phyloP scores from a whole-genome alignment of 169 alveolate species.

The Eimeria praecox region DNA sequence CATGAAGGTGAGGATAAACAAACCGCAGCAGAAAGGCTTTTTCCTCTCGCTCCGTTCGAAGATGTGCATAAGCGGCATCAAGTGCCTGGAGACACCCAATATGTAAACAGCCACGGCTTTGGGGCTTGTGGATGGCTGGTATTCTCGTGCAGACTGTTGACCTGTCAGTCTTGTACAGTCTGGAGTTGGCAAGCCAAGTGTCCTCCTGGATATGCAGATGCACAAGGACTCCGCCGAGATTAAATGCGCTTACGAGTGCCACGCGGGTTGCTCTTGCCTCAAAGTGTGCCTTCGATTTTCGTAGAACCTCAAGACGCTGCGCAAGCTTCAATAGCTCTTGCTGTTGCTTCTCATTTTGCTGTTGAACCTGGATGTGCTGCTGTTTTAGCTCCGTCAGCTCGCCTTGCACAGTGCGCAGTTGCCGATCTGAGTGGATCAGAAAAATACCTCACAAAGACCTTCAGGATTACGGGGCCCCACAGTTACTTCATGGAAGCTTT shows the following conservation, averaged over 20 bases:
- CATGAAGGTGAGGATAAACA: neutral
- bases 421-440: conserved; percentile 5
- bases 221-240: neutral
- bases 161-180: neutral
- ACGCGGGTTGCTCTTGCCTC: conserved; percentile 50
- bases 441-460: neutral
- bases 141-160: neutral
- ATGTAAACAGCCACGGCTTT: neutral
- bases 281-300: conserved; percentile 53
- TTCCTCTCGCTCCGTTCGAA: conserved; percentile 38
- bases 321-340: conserved; percentile 62
- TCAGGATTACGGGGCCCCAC: neutral
- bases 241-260: conserved; percentile 22
- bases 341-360: conserved; percentile 58
- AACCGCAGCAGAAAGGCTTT: conserved; percentile 9
- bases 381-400: conserved; percentile 15
- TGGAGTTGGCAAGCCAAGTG: neutral
- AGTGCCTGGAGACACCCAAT: conserved; percentile 16
- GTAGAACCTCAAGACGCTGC: conserved; percentile 56
- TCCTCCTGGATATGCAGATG: neutral
- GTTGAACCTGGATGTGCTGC: conserved; percentile 41
- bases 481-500: neutral
- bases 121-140: neutral
- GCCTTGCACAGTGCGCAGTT: conserved; percentile 30
- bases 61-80: conserved; percentile 10